Evolutionary conservation across 192 early-diverging fungal species (phyloP), one percentile per base, ranked within the genome.

Genomic region (Coemansia sp.): DNA sequence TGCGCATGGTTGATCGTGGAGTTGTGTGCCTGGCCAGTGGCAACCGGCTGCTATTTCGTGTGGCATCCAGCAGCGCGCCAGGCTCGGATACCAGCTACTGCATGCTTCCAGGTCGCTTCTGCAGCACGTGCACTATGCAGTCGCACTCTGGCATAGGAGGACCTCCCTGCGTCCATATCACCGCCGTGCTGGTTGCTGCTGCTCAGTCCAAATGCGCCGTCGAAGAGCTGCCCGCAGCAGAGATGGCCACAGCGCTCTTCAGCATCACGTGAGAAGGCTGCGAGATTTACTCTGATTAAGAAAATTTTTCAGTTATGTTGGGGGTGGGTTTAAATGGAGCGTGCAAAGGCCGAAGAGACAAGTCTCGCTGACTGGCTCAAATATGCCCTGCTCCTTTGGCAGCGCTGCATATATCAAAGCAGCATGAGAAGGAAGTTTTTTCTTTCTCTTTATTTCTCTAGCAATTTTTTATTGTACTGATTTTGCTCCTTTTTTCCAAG

Each of bases 31-130:
- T 77, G n/a, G 55, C 36, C 55, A 66, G 67, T 40, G 49, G 17
- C 53, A 40, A 31, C 8, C 74, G 74, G 50, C 32, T 32, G 32
- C 56, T 77, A 30, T 77, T 77, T 37, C 46, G 60, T 15, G 55
- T 69, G 11, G 54, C 47, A 16, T 26, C 34, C 28, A 26, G 60
- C 40, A 16, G 39, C 17, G 23, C 26, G 49, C 44, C 43, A 47
- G 56, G 40, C 15, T 31, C 60, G 9, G 58, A 57, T 46, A 37
- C 43, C 6, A 70, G 66, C 60, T 77, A 52, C 39, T 77, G 74
- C 56, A 15, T 77, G 56, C 74, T 77, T 15, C 74, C 74, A 3
- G 74, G 74, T 30, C 46, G 56, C 30, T 69, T 60, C 51, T 77
- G 74, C 49, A 70, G 48, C 36, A 34, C 39, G 11, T 77, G 74